phyloP scores from a whole-genome alignment of 192 early-diverging fungal genomes.

The Rhizoclosmatium sp. region DNA sequence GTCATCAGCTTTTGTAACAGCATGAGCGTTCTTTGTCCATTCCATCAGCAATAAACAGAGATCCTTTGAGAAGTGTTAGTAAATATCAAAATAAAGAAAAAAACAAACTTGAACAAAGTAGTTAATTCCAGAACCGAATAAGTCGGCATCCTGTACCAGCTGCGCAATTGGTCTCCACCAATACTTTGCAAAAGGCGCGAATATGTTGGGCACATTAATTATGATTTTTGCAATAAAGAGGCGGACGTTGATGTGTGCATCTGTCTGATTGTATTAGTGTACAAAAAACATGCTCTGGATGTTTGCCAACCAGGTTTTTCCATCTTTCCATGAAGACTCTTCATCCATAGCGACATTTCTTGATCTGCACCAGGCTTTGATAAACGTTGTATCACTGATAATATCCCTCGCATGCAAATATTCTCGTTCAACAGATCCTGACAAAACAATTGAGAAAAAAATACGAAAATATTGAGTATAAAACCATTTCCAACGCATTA shows the following conservation, averaged over 20 bases:
- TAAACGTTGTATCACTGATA: slow-evolving; percentile 64
- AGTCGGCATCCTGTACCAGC: slow-evolving; percentile 57
- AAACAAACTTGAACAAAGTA: slow-evolving; percentile 71
- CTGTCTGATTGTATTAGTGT: slow-evolving; percentile 21
- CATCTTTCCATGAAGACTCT: slow-evolving; percentile 61
- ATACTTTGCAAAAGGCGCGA: slow-evolving; percentile 60
- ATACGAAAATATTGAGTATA: background rate
- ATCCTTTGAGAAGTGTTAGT: slow-evolving; percentile 52
- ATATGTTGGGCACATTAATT: slow-evolving; percentile 68
- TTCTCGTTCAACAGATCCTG: slow-evolving; percentile 48
- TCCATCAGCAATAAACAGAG: slow-evolving; percentile 67
- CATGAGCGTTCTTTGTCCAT: slow-evolving; percentile 66
- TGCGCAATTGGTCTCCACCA: slow-evolving; percentile 71
- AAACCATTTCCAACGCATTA: slow-evolving; percentile 22
- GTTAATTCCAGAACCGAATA: slow-evolving; percentile 68
- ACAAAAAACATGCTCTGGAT: too few relatives aligned
- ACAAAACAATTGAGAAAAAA: background rate
- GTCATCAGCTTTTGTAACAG: slow-evolving; percentile 18
- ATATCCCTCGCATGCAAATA: slow-evolving; percentile 68
- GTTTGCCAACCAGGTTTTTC: slow-evolving; percentile 39
- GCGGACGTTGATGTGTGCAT: slow-evolving; percentile 62
- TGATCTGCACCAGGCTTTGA: slow-evolving; percentile 41
- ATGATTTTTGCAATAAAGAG: slow-evolving; percentile 73
- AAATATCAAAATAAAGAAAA: background rate
- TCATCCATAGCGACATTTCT: slow-evolving; percentile 73